Conservation (phyloP, 2,329 filamentous ascomycete species). For the Lachnellula occidentalis region DNA sequence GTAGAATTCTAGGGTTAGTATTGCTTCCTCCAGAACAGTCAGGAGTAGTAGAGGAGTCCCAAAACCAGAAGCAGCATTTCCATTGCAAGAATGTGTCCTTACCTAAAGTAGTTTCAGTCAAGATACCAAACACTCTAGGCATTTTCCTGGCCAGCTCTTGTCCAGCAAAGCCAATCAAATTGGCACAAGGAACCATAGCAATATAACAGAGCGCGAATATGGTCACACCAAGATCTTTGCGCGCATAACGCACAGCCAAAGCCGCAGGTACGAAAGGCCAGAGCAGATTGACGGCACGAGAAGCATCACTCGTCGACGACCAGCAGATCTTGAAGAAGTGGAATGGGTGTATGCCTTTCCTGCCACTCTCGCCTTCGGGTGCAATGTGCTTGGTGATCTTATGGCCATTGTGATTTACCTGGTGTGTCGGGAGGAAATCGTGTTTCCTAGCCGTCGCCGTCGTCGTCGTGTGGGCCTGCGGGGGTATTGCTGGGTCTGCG, state of each 20-base stretch:
- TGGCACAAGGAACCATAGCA: conserved; percentile 72
- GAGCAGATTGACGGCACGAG: conserved; percentile 61
- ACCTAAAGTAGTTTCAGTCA: conserved; percentile 59
- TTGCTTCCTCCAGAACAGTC: conserved; percentile 48
- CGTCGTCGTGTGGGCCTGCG: neutral
- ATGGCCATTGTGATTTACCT: conserved; percentile 20
- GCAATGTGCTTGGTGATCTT: conserved; percentile 34
- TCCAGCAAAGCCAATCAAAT: conserved; percentile 69
- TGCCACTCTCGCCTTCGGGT: conserved; percentile 61
- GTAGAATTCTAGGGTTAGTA: conserved; percentile 46
- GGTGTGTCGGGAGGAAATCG: neutral
- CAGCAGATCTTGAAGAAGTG: conserved; percentile 58
- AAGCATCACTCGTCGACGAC: conserved; percentile 57
- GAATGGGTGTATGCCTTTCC: conserved; percentile 57
- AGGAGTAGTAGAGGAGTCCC: too few relatives aligned
- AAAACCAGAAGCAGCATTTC: conserved; percentile 38
- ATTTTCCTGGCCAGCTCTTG: conserved; percentile 69
- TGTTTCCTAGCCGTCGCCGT: neutral
- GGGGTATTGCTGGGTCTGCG: neutral
- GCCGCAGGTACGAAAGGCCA: conserved; percentile 72
- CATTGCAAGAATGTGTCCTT: neutral
- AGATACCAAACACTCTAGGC: conserved; percentile 63
- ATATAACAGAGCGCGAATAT: conserved; percentile 69
- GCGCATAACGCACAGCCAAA: conserved; percentile 55
- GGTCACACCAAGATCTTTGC: conserved; percentile 51